A percentile compares a stretch with the other conserved stretches of the same genome.
phyloP scores from a whole-genome alignment of 140 eudicot genomes.

The Anethum foeniculum region DNA sequence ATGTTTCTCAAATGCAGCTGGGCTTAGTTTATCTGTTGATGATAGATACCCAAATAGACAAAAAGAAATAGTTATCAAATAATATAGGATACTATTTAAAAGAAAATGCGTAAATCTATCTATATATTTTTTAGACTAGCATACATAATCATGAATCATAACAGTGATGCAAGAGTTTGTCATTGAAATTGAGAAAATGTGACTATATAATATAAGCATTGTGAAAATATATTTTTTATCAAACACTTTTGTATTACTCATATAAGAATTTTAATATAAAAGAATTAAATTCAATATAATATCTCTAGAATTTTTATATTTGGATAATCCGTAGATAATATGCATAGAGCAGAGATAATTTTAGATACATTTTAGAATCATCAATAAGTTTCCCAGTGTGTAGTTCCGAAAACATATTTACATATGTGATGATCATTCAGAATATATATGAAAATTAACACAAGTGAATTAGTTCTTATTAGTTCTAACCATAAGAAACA shows the following conservation, averaged over 20 bases:
- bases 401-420: not conserved
- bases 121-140: not conserved
- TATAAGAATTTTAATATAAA: too few species aligned
- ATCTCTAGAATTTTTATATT: too few species aligned
- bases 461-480: not conserved
- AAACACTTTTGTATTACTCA: too few species aligned
- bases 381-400: not conserved
- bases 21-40: constrained; percentile 48
- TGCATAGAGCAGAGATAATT: not conserved
- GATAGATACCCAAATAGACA: not conserved
- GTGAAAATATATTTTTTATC: too few species aligned
- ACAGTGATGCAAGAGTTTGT: too few species aligned
- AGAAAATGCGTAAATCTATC: not conserved
- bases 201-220: too few species aligned
- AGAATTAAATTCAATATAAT: too few species aligned
- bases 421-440: not conserved
- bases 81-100: not conserved
- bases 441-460: too few species aligned
- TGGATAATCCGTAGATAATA: too few species aligned
- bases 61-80: not conserved
- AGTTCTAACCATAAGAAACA: not conserved
- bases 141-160: not conserved
- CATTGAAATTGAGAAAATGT: too few species aligned
- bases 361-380: not conserved
- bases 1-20: constrained; percentile 77